phyloP scores from a whole-genome alignment of 2,329 filamentous ascomycete genomes.

The Ascochyta lentis region DNA sequence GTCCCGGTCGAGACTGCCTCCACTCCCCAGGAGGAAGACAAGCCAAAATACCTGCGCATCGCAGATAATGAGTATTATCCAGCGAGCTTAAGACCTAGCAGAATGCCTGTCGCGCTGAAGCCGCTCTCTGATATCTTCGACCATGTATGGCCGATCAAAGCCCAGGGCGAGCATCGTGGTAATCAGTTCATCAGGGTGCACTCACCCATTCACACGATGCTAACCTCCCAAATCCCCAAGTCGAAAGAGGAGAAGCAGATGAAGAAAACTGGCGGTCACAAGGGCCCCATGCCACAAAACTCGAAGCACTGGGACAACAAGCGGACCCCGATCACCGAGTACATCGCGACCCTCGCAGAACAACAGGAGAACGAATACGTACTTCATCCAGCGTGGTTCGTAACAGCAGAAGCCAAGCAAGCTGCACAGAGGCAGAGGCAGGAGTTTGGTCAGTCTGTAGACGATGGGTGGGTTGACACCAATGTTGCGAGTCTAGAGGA shows the following conservation, averaged over 20 bases:
- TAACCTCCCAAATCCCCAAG: slow-evolving; percentile 76
- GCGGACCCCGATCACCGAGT: slow-evolving; percentile 81
- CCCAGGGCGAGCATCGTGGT: slow-evolving; percentile 79
- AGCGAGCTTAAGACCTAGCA: slow-evolving; percentile 49
- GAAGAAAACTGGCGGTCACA: slow-evolving; percentile 50
- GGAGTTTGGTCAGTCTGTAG: slow-evolving; percentile 54
- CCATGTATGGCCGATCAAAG: slow-evolving; percentile 87
- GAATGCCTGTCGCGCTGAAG: slow-evolving; percentile 54
- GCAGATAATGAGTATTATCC: slow-evolving; percentile 60
- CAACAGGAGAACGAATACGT: slow-evolving; percentile 83
- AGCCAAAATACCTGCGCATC: slow-evolving; percentile 42
- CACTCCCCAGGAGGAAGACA: slow-evolving; percentile 4
- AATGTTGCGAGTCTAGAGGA: slow-evolving; percentile 70
- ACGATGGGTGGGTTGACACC: slow-evolving; percentile 84
- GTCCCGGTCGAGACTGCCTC: slow-evolving; percentile 17
- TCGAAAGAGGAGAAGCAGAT: slow-evolving; percentile 70
- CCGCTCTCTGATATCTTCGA: slow-evolving; percentile 83
- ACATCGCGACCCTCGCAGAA: slow-evolving; percentile 74
- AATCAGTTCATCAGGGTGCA: slow-evolving; percentile 72
- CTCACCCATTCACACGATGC: slow-evolving; percentile 84
- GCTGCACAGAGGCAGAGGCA: slow-evolving; percentile 62
- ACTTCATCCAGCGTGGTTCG: slow-evolving; percentile 78
- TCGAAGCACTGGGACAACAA: slow-evolving; percentile 74
- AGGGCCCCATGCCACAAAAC: slow-evolving; percentile 64
- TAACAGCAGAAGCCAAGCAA: slow-evolving; percentile 61